Evolutionary conservation across 2,329 filamentous ascomycete genomes (phyloP).

Genomic region (Cercospora brassicicola): DNA sequence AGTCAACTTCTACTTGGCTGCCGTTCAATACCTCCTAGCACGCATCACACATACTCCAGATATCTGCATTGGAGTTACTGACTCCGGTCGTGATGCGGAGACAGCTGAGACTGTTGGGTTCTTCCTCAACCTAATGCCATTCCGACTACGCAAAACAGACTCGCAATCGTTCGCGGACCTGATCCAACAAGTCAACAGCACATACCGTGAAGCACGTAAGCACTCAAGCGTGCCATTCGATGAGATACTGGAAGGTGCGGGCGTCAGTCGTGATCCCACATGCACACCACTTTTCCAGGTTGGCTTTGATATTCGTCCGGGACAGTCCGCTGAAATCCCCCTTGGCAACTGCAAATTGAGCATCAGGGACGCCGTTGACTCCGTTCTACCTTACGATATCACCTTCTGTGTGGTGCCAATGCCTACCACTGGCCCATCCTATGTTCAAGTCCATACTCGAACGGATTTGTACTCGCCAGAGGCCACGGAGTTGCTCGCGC

Average conservation of each 20-base stretch:
- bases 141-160: conserved; percentile 32
- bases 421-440: conserved; percentile 18
- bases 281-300: conserved; percentile 43
- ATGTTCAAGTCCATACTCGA: conserved; percentile 19
- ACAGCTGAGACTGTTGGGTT: conserved; percentile 39
- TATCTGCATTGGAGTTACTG: conserved; percentile 46
- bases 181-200: conserved; percentile 15
- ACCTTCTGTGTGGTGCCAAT: conserved; percentile 22
- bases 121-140: conserved; percentile 45
- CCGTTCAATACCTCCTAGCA: conserved; percentile 37
- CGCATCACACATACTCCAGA: conserved; percentile 35
- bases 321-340: conserved; percentile 15
- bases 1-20: conserved; percentile 43
- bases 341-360: conserved; percentile 20
- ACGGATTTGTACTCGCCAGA: conserved; percentile 22
- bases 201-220: conserved; percentile 27
- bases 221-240: conserved; percentile 39
- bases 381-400: conserved; percentile 19
- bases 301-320: conserved; percentile 35
- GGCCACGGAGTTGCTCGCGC: conserved; percentile 18
- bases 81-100: conserved; percentile 40
- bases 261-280: conserved; percentile 28
- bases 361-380: conserved; percentile 15
- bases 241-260: conserved; percentile 37
- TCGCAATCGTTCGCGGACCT: conserved; percentile 10